Percentiles rank a stretch among this genome's conserved stretches.
Conservation (phyloP, 2,329 filamentous ascomycete species). For the Paradendryphiella salina region DNA sequence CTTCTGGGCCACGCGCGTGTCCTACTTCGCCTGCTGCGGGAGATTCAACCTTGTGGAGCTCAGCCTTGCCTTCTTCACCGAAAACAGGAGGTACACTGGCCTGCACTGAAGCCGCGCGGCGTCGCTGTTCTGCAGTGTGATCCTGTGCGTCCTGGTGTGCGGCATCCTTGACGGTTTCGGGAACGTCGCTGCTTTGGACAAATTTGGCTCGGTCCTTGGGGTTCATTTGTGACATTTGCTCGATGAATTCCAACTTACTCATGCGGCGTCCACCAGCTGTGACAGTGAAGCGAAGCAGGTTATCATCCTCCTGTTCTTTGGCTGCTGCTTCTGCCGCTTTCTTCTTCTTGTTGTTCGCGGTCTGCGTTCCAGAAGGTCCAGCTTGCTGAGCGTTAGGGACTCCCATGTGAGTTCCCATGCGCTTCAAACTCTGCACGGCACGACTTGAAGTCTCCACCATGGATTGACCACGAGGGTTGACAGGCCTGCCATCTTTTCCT, state of each 20-base stretch:
- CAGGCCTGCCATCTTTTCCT: slow-evolving; percentile 30
- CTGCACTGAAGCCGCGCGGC: slow-evolving; percentile 30
- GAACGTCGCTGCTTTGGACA: slow-evolving; percentile 53
- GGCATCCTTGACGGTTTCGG: slow-evolving; percentile 53
- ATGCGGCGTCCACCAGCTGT: slow-evolving; percentile 72
- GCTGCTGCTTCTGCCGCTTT: slow-evolving; percentile 24
- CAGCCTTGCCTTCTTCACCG: slow-evolving; percentile 40
- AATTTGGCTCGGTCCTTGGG: slow-evolving; percentile 61
- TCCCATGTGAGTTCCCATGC: slow-evolving; percentile 60
- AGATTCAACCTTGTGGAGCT: slow-evolving; percentile 39
- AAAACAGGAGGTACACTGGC: slow-evolving; percentile 39
- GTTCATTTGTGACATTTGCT: slow-evolving; percentile 72
- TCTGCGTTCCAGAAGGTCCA: slow-evolving; percentile 26
- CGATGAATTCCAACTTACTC: slow-evolving; percentile 79
- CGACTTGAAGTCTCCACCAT: slow-evolving; percentile 41
- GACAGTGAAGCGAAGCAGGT: slow-evolving; percentile 75
- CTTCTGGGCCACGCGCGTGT: slow-evolving; percentile 40
- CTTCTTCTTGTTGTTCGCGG: slow-evolving; percentile 28
- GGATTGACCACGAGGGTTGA: slow-evolving; percentile 33
- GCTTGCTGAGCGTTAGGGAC: slow-evolving; percentile 35
- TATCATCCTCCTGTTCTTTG: slow-evolving; percentile 66
- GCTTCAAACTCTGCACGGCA: slow-evolving; percentile 52
- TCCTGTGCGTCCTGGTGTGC: slow-evolving; percentile 50
- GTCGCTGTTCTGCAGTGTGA: slow-evolving; percentile 35
- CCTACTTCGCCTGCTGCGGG: slow-evolving; percentile 32